These are phyloP conservation scores for Begonia masoniana DNA, from an alignment of 306 rosid species.

Conservation along the genomic window DNA sequence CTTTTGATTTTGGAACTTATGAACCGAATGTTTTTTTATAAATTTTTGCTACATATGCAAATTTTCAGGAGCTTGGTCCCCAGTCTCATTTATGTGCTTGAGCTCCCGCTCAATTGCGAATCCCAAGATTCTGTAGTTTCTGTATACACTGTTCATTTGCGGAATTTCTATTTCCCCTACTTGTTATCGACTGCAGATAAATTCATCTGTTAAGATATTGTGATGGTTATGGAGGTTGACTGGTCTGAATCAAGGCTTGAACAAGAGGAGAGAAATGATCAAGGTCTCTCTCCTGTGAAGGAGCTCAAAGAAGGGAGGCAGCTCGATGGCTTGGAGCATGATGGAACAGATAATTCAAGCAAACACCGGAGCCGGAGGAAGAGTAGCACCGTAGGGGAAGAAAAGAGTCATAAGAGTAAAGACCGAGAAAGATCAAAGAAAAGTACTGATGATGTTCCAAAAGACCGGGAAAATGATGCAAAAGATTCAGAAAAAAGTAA, in stretches of 20 bases:
- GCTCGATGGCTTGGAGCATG: constrained; percentile 27
- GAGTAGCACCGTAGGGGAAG: constrained; percentile 43
- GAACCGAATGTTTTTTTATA: too few relatives aligned
- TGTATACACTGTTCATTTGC: too few relatives aligned
- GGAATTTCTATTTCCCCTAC: too few relatives aligned
- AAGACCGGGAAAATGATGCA: constrained; percentile 39
- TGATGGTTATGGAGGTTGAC: constrained; percentile 38
- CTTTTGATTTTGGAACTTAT: too few relatives aligned
- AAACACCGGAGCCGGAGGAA: constrained; percentile 62
- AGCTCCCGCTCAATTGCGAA: too few relatives aligned
- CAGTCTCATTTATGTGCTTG: too few relatives aligned
- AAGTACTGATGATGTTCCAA: constrained; percentile 28
- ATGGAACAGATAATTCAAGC: constrained; percentile 36
- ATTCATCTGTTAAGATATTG: too few relatives aligned
- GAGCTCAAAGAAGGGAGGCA: constrained; percentile 17
- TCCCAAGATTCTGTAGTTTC: too few relatives aligned
- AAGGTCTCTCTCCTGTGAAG: constrained; percentile 25
- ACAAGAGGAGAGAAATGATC: constrained; percentile 34
- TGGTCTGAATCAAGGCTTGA: constrained; percentile 30
- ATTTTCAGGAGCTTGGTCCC: too few relatives aligned
- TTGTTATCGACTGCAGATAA: too few relatives aligned
- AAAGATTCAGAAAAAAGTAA: constrained; percentile 45
- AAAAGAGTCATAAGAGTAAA: constrained; percentile 53
- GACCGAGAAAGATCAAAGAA: constrained; percentile 48
- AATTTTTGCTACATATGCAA: too few relatives aligned